Percentiles rank a stretch among this genome's conserved stretches.
Conservation (phyloP, 768 basidiomycete species). For the Lentinula aciculospora region DNA sequence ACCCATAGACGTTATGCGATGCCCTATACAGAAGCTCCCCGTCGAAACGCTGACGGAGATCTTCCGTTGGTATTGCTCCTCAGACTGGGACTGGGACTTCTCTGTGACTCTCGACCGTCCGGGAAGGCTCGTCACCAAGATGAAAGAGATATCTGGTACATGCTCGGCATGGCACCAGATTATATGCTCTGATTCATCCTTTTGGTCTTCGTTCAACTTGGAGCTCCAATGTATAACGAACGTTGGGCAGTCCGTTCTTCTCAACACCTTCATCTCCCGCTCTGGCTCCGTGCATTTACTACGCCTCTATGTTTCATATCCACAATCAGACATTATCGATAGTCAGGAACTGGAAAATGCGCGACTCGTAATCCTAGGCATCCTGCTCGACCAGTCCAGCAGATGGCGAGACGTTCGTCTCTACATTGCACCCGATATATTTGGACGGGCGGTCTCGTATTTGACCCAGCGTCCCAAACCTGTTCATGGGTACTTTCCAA, state of each 20-base stretch:
- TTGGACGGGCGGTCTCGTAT: background rate
- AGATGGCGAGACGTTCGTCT: background rate
- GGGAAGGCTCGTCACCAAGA: background rate
- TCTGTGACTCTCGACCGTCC: background rate
- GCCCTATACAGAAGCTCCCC: background rate
- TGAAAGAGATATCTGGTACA: background rate
- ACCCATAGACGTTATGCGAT: background rate
- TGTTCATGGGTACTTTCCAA: background rate
- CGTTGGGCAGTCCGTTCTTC: background rate
- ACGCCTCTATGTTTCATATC: background rate
- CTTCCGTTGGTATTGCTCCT: background rate
- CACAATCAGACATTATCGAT: too few species aligned
- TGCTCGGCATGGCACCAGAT: background rate
- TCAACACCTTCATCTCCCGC: background rate
- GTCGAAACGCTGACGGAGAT: background rate
- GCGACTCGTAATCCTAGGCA: background rate
- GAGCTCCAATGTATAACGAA: background rate
- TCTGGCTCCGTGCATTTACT: background rate
- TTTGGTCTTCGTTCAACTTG: conserved; percentile 1
- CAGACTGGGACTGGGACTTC: background rate
- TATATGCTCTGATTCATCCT: background rate
- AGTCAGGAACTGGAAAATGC: background rate
- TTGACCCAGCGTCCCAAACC: background rate
- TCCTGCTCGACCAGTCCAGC: background rate
- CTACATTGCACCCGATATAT: background rate